Evolutionary conservation across 352 stramenopile genomes (phyloP), one percentile per base, ranked within the genome.

Genomic region (Phytophthora boehmeriae): DNA sequence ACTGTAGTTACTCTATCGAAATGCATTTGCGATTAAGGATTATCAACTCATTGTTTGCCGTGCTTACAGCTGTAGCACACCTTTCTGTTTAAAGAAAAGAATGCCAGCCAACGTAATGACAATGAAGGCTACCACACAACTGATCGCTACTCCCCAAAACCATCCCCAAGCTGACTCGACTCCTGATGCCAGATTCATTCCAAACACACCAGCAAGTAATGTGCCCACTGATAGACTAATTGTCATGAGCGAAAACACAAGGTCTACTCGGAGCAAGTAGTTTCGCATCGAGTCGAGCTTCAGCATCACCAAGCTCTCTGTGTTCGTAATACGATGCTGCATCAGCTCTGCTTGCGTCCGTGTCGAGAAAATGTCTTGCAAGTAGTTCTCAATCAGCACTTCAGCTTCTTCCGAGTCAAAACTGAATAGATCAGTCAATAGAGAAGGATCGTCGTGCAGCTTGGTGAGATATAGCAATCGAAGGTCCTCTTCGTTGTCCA

Each of bases 331-430:
- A 32, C 84, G 80, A 42, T 89, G 75, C 48, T 89, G 80, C 64
- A 93, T 76, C 28, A 93, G 49, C 20, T 64, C 73, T 2, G 76
- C 81, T 62, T 90, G 88, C 1, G 83, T 90, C 14, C 80, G 77
- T 4, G 80, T 93, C 19, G 85, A 85, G 63, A 89, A 86, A 32
- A 93, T 93, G 38, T 93, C 83, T 72, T 90, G 80, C 9, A 92
- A 65, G 43, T 92, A 92, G 22, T 82, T 89, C 55, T 92, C 80
- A 54, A 92, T 78, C 41, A 92, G 48, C n/a, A 84, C 78, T 70
- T 92, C 83, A 19, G 80, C 83, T 61, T 90, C 80, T 59, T 92
- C 83, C 5, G 80, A 86, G 56, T 92, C 83, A 13, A 88, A 87
- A 41, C 76, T 86, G 57, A 76, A 89, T 22, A 88, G 34, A 22